phyloP scores from a whole-genome alignment of 2,329 filamentous ascomycete genomes.

The Apiospora koreana region DNA sequence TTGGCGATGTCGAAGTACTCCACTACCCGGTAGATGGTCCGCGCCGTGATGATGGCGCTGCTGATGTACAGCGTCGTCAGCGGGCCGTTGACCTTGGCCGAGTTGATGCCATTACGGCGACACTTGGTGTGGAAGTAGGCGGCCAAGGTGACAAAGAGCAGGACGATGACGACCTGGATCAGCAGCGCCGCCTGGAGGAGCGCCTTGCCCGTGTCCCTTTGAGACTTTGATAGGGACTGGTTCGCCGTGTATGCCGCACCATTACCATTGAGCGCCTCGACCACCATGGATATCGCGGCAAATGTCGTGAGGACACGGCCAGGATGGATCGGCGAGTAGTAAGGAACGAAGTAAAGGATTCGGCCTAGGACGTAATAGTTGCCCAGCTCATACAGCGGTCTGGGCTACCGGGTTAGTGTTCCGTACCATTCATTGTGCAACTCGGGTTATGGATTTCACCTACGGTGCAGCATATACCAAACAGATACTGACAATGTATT shows the following conservation, averaged over 20 bases:
- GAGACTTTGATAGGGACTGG: slow-evolving; percentile 36
- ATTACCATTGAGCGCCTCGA: slow-evolving; percentile 51
- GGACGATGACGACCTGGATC: slow-evolving; percentile 56
- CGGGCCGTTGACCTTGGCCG: slow-evolving; percentile 31
- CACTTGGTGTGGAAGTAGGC: slow-evolving; percentile 50
- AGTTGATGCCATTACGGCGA: slow-evolving; percentile 35
- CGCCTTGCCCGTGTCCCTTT: slow-evolving; percentile 43
- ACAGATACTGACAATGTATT: slow-evolving; percentile 45
- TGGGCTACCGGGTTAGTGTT: slow-evolving; percentile 20
- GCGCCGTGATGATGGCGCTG: slow-evolving; percentile 48
- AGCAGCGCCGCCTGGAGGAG: slow-evolving; percentile 53
- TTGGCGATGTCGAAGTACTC: slow-evolving; percentile 56
- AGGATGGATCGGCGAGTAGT: slow-evolving; percentile 51
- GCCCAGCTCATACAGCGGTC: slow-evolving; percentile 55
- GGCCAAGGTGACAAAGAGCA: slow-evolving; percentile 50
- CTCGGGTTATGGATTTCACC: slow-evolving; percentile 13
- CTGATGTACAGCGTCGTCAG: slow-evolving; percentile 54
- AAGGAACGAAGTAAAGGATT: slow-evolving; percentile 58
- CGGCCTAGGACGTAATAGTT: slow-evolving; percentile 61
- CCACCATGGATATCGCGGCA: slow-evolving; percentile 42
- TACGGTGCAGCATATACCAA: slow-evolving; percentile 38
- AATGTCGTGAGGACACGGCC: slow-evolving; percentile 43
- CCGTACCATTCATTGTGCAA: neutral
- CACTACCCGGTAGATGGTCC: slow-evolving; percentile 60
- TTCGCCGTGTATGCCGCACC: slow-evolving; percentile 52